Base-by-base conservation (phyloP, 2,329 filamentous ascomycete species). In the Ceratocystis ficicola region DNA sequence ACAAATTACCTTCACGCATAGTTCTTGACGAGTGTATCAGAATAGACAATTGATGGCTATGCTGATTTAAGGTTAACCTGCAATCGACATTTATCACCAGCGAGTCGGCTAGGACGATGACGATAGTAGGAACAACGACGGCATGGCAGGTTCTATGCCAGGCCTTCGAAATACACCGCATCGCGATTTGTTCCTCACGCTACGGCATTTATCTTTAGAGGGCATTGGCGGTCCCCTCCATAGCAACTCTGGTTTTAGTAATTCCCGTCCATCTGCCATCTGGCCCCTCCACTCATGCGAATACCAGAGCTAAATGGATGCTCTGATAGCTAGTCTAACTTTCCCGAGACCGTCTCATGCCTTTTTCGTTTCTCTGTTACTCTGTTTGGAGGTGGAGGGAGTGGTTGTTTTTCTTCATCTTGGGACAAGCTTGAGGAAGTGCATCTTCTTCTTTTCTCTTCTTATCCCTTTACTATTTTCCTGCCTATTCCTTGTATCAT, bases 11-110 rank as follows among this genome's bases (percentile, higher is more conserved):
- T 60, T 65, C 17, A 12, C 36, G 17, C n/a, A 22, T 44, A 60
- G 63, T 20, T 44, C 44, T 65, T 60, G n/a, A 28, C 22, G 50
- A 59, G 41, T 59, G 52, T 52, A 65, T 44, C 30, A 59, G 32
- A n/a, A 30, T 59, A 30, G 30, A 36, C 55, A 59, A 36, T 8
- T 36, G n/a, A 59, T 36, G 25, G 32, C n/a, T 15, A 20, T 52
- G 48, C 12, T 12, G 36, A 41, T 12, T 41, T 4, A 41, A 41
- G 12, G 36, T 15, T 41, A 41, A 41, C 36, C 36, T 41, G 36
- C 36, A 41, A 41, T 41, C 3, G 36, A 41, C 36, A 12, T 41
- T 15, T 15, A 5, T 15, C 4, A 41, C 12, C 36, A 15, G 3
- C 36, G 36, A 41, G 36, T 41, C 36, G 10, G 36, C 36, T 41